phyloP scores from a whole-genome alignment of 768 basidiomycete species.

The Tulasnella sp. region DNA sequence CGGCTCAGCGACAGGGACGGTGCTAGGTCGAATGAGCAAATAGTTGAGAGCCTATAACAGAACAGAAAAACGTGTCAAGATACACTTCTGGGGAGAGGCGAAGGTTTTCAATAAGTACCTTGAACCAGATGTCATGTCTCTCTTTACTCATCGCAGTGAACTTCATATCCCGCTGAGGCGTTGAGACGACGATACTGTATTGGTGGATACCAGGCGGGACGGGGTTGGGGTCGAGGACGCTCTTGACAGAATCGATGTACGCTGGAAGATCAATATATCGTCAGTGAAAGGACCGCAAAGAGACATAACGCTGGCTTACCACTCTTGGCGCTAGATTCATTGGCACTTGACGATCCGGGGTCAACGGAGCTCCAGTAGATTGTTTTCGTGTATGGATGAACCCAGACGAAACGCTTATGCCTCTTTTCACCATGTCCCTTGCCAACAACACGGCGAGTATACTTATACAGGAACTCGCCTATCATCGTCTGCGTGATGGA shows the following conservation, averaged over 20 bases:
- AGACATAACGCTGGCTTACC: constrained; percentile 45
- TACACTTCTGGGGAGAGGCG: constrained; percentile 1
- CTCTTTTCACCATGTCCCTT: constrained; percentile 83
- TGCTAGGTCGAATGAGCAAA: constrained; percentile 62
- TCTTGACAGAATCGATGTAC: constrained; percentile 84
- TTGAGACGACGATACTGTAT: constrained; percentile 86
- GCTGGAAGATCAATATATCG: constrained; percentile 37
- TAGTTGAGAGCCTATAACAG: constrained; percentile 72
- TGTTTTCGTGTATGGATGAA: constrained; percentile 98
- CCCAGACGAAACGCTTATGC: constrained; percentile 97
- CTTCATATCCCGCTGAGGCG: constrained; percentile 93
- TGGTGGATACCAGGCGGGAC: constrained; percentile 88
- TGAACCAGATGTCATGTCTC: constrained; percentile 93
- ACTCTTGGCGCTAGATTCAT: constrained; percentile 92
- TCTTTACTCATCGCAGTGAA: constrained; percentile 95
- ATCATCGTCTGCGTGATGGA: constrained; percentile 99
- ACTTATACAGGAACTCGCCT: constrained; percentile 96
- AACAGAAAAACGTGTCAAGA: not conserved
- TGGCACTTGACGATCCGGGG: constrained; percentile 77
- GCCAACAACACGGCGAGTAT: constrained; percentile 79
- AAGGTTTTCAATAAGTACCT: constrained; percentile 38
- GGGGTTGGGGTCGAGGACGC: constrained; percentile 91
- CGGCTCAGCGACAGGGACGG: constrained; percentile 23
- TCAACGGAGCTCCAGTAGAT: constrained; percentile 94
- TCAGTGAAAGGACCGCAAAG: not conserved